Evolutionary conservation across 163 green algal species (phyloP), one percentile per base, ranked within the genome.

Genomic region (Scenedesmus sp.): DNA sequence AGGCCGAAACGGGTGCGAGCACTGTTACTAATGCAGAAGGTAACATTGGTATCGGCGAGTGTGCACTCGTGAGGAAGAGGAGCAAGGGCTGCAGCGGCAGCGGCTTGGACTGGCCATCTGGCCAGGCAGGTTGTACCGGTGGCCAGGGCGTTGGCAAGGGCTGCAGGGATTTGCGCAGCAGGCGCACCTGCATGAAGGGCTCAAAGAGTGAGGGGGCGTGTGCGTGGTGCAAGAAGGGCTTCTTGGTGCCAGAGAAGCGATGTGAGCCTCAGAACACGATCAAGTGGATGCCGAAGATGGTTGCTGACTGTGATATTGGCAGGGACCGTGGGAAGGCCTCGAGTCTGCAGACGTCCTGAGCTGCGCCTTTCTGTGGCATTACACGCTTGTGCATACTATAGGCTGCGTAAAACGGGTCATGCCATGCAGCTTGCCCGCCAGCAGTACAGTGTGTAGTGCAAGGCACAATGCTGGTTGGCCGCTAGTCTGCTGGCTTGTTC

Each of bases 121-220:
- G 70, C 56, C 80, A 42, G 1, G 86, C 73, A n/a, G 86, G 86
- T 80, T 53, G 65, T 30, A 44, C 37, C 20, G 30, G 43, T 76
- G 44, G 49, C 33, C 3, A 33, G 16, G 35, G 35, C 72, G 70
- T n/a, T 51, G 46, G 40, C 30, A 30, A 49, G 30, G 86, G 73
- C 16, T 90, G 86, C 49, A 85, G 44, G 72, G 70, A 68, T 0
- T 30, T 79, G 42, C 85, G 80, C 42, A 85, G 43, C 44, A 79
- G 43, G 72, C 79, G 80, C 46, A 85, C 85, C 37, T 90, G 86
- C 72, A 44, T 90, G n/a, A 83, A 70, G 43, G 81, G 40, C 20
- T 59, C 46, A 15, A 70, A 49, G 43, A 72, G 33, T 35, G 51
- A 44, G 49, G 37, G 30, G 24, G 49, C 24, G 42, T 43, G 35